Conservation (phyloP, 495 filamentous ascomycete genomes). For the Aspergillus avenaceus region DNA sequence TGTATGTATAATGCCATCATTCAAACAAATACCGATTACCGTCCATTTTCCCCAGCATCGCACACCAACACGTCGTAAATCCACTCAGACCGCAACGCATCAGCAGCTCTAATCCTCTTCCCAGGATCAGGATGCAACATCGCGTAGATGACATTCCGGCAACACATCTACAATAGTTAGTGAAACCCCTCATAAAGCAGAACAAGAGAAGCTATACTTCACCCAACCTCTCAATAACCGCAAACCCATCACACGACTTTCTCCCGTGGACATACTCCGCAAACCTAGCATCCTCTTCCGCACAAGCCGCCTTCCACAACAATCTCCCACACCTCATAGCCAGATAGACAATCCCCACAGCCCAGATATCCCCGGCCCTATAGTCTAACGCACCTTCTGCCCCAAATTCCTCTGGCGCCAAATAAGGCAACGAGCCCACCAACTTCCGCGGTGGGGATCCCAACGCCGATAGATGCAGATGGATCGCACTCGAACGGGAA, state of each 20-base stretch:
- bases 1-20: too few species aligned
- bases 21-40: background rate
- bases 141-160: conserved; percentile 91
- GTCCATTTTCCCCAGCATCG: conserved; percentile 78
- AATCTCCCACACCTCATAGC: conserved; percentile 88
- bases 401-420: conserved; percentile 81
- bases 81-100: conserved; percentile 91
- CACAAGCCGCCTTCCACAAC: conserved; percentile 81
- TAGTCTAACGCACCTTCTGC: conserved; percentile 76
- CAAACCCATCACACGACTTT: conserved; percentile 78
- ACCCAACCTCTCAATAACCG: conserved; percentile 84
- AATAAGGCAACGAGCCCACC: conserved; percentile 55
- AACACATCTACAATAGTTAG: conserved; percentile 25
- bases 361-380: conserved; percentile 90
- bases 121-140: conserved; percentile 77
- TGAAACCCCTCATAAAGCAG: background rate
- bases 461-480: background rate
- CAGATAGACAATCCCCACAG: conserved; percentile 93
- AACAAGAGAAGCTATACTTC: conserved; percentile 56
- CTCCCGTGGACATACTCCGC: conserved; percentile 78
- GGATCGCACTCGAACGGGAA: background rate
- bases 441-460: background rate
- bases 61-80: conserved; percentile 82
- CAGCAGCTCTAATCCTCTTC: conserved; percentile 78
- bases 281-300: conserved; percentile 87